Evolutionary conservation across 345 rosid genomes (phyloP), one percentile per base, ranked within the genome.

Genomic region (Sisymbrium irio): DNA sequence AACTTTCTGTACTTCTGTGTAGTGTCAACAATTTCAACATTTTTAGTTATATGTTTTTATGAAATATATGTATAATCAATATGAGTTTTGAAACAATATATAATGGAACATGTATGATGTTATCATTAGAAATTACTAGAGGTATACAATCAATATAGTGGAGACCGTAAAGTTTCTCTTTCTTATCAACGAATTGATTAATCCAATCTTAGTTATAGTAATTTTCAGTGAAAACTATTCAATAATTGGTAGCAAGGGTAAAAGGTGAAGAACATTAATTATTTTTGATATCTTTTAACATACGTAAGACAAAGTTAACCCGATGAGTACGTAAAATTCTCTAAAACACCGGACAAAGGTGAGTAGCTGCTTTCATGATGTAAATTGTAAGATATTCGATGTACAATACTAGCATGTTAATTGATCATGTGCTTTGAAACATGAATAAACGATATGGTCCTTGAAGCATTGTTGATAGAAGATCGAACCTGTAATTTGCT

Each of bases 401-500:
- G 41, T 17, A 17, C 30, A 41, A 42, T 27, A 22, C 27, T 12
- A 18, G 35, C 49, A 59, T 54, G n/a, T 18, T 37, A 17, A 10
- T 59, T n/a, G n/a, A 9, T 59, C 8, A 44, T 25, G 40, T 37
- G 8, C 15, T 28, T 51, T 62, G 51, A 40, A 17, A 39, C 42
- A 53, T 53, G 56, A 42, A 54, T 33, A 63, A 51, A 15, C 13
- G 35, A 27, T 27, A 54, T 7, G 37, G 3, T 51, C 10, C 10
- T 44, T 46, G 20, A 17, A 42, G 11, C 9, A 41, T 47, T 18
- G 15, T 39, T 6, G 46, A 30, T 44, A 58, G 69, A 57, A 51
- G 28, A 54, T 45, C 70, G 20, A 76, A 90, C 97, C 94, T 88
- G 97, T 54, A 90, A 69, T 62, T 87, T 86, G 67, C 96, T 90